Evolutionary conservation across 2,329 filamentous ascomycete genomes (phyloP).

Genomic region (Ophiostoma pallidulum): DNA sequence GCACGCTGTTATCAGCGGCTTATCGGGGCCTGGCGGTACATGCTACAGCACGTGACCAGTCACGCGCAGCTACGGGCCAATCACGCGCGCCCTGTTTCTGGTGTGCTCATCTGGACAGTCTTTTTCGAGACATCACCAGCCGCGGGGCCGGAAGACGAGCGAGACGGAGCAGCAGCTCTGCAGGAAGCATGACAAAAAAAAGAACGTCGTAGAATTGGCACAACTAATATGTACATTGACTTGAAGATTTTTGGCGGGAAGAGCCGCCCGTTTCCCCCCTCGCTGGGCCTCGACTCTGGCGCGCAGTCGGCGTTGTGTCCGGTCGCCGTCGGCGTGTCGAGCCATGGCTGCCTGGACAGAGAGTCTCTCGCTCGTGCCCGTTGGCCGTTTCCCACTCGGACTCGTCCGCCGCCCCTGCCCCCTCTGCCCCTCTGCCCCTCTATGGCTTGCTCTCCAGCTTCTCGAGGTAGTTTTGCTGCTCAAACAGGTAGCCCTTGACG

Average conservation of each 20-base stretch:
- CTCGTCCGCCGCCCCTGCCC: background rate
- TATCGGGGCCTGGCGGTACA: too few relatives aligned
- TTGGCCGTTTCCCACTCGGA: background rate
- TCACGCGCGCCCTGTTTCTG: slow-evolving; percentile 15
- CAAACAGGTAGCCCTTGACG: slow-evolving; percentile 68
- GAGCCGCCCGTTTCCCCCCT: background rate
- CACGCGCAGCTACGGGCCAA: slow-evolving; percentile 14
- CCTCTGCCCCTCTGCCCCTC: background rate
- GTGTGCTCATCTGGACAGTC: slow-evolving; percentile 15
- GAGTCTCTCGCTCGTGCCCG: background rate
- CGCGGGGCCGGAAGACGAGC: too few relatives aligned
- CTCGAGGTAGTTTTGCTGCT: slow-evolving; percentile 66
- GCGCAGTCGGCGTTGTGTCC: background rate
- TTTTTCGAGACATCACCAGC: background rate
- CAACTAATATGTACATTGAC: slow-evolving; percentile 14
- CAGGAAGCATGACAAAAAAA: background rate
- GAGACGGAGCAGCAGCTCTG: background rate
- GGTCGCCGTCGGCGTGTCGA: background rate
- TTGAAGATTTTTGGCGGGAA: too few relatives aligned
- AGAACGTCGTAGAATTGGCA: slow-evolving; percentile 8
- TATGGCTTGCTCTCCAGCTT: slow-evolving; percentile 32
- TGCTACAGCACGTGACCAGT: background rate
- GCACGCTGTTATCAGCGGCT: too few relatives aligned
- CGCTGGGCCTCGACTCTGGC: too few relatives aligned
- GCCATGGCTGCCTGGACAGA: too few relatives aligned